Percentiles rank a stretch among this genome's conserved stretches.
Conservation (phyloP, 768 basidiomycete genomes). For the Auricularia heimuer region DNA sequence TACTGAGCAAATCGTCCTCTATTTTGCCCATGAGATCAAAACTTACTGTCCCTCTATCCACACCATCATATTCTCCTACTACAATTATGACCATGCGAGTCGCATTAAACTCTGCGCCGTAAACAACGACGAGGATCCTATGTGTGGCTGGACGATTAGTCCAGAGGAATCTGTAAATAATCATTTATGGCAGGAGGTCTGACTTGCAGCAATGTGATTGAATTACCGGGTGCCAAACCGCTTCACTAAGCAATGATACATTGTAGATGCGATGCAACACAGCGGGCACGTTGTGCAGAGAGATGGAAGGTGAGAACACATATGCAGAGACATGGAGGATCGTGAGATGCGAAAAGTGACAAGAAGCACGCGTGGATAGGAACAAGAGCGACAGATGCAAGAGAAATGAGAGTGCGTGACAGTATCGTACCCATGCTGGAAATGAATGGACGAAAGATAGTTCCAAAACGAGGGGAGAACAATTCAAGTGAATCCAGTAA, state of each 20-base stretch:
- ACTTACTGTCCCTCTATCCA: background rate
- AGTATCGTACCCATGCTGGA: conserved; percentile 11
- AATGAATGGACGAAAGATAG: conserved; percentile 16
- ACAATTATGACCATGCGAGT: background rate
- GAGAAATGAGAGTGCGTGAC: conserved; percentile 2
- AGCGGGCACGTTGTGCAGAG: conserved; percentile 1
- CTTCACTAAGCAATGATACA: background rate
- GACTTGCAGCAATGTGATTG: background rate
- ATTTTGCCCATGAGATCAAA: background rate
- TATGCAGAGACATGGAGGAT: conserved; percentile 7
- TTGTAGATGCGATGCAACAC: conserved; percentile 1
- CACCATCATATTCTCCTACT: background rate
- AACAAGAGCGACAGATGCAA: background rate
- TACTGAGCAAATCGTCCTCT: background rate
- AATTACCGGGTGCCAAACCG: background rate
- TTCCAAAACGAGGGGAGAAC: background rate
- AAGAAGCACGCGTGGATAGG: conserved; percentile 3
- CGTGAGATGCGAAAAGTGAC: conserved; percentile 5
- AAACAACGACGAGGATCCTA: background rate
- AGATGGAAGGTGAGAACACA: conserved; percentile 4
- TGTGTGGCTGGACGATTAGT: background rate
- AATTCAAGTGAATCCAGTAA: conserved; percentile 50
- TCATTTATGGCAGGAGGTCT: background rate
- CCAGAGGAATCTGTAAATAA: background rate
- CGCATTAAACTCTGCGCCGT: background rate